Evolutionary conservation across 495 filamentous ascomycete species (phyloP), one percentile per base, ranked within the genome.

Genomic region (Bathelium albidoporum): DNA sequence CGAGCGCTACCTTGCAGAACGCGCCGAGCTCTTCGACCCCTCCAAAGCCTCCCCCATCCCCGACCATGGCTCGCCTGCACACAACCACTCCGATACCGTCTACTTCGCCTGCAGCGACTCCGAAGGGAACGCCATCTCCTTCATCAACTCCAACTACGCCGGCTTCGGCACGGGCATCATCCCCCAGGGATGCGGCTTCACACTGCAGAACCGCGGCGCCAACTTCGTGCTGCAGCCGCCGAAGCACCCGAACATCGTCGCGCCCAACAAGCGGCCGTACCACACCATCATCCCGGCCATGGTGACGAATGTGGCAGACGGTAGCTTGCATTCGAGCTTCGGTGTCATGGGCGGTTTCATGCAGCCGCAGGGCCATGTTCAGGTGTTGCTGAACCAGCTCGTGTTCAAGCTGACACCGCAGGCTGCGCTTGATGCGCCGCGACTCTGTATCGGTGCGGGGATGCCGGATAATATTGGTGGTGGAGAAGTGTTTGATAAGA

Each of bases 301-400:
- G 73, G 82, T 94, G 55, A 97, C 94, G 2, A 88, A 91, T 65
- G 70, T 83, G 1, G 78, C 75, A 18, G 90, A 93, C 66, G 81
- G 81, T 22, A 84, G 78, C 20, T 74, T 98, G 63, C 88, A 96
- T 70, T 85, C 83, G 43, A 89, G 96, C 0, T 95, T 90, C 67
- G 95, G 94, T 55, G 91, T 96, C 58, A 97, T 97, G 94, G 94
- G 94, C 65, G 94, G 94, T 34, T 96, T 92, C 75, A 97, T 98
- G 95, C 94, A 98, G 78, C 94, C 94, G 0, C 94, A 97, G 77
- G 94, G 94, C 11, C 94, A 98, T 70, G 89, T 97, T 16, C 94
- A 98, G 74, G 90, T 97, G 1, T 75, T 98, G 59, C 80, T 97
- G 9, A 96, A 95, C 63, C 90, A 95, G 84, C 74, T 95, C 2